Percentiles rank a stretch among this genome's conserved stretches.
phyloP scores from a whole-genome alignment of 345 rosid species.

The Euphorbia lathyris region DNA sequence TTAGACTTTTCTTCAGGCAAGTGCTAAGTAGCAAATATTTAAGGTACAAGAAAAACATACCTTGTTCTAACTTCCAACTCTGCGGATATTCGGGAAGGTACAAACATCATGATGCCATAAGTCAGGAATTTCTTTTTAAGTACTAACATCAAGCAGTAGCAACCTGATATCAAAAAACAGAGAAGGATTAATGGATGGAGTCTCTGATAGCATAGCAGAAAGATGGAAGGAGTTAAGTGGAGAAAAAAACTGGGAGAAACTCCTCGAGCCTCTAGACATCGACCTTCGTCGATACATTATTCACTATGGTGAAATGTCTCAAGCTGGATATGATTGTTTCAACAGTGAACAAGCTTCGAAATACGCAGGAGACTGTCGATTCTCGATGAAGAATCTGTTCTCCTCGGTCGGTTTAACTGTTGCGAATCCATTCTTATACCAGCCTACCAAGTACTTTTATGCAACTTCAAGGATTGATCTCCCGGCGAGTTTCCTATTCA shows the following conservation, averaged over 20 bases:
- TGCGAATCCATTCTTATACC: slow-evolving; percentile 29
- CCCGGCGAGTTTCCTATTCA: slow-evolving; percentile 35
- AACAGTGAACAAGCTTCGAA: slow-evolving; percentile 28
- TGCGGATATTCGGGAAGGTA: not conserved
- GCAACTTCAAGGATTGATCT: slow-evolving; percentile 45
- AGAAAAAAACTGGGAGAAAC: slow-evolving; percentile 20
- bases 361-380: slow-evolving; percentile 36
- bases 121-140: slow-evolving; percentile 8
- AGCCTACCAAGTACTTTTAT: slow-evolving; percentile 49
- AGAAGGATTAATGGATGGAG: not conserved
- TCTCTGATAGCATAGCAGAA: slow-evolving; percentile 14
- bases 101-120: not conserved
- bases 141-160: not conserved
- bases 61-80: not conserved
- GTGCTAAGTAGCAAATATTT: not conserved
- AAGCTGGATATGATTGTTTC: slow-evolving; percentile 44
- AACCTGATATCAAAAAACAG: not conserved
- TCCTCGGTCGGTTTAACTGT: slow-evolving; percentile 6
- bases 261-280: slow-evolving; percentile 28
- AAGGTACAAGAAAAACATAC: not conserved
- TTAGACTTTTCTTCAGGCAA: not conserved
- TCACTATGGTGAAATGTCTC: slow-evolving; percentile 41
- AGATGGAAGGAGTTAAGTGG: slow-evolving; percentile 37
- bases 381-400: slow-evolving; percentile 10
- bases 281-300: slow-evolving; percentile 30